Base-by-base conservation (phyloP, 2,329 filamentous ascomycete species). In the Juglanconis juglandina region DNA sequence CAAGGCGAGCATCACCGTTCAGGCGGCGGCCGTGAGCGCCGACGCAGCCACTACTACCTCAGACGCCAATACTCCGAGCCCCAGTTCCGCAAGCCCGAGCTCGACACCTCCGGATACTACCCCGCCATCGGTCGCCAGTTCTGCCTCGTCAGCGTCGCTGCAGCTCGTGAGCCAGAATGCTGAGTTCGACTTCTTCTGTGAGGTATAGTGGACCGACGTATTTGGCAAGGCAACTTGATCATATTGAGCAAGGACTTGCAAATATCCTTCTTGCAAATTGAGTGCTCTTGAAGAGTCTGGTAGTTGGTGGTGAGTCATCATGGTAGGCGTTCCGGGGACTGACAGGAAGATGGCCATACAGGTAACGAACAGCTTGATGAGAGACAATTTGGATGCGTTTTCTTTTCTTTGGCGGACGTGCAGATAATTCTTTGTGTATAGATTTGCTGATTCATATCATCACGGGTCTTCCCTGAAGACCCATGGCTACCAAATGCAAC, bases 131-230 rank as follows among this genome's bases (percentile, higher is more conserved):
- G 70, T 68, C 24, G 56, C 66, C 3, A 68, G 68, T 24, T 66
- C 73, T 5, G 69, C 72, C 42, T 67, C 72, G 6, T 70, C 70
- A n/a, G 68, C 67, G 14, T 73, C 69, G 42, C 61, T 66, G 5
- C 64, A 66, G 13, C 66, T 79, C 44, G 71, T 75, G 37, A 76
- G 73, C 58, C 73, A 76, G 7, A 74, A 76, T 55, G 72, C 72
- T 35, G 69, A 80, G 30, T 79, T 79, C 63, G 76, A 80, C 59
- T 76, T 77, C 62, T 80, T 80, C 62, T 81, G 79, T 66, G 53
- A 59, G 52, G 52, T 46, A 24, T 63, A 49, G 56, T 32, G 33
- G 46, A 39, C 9, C 14, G 3, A 47, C 9, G 44, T 30, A 17
- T 30, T 47, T 6, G 9, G 44, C 33, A 37, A 46, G 14, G 14